A percentile compares a stretch with the other conserved stretches of the same genome.
Evolutionary conservation across 208 protist species (phyloP).

Genomic region (Trypanosoma mega): DNA sequence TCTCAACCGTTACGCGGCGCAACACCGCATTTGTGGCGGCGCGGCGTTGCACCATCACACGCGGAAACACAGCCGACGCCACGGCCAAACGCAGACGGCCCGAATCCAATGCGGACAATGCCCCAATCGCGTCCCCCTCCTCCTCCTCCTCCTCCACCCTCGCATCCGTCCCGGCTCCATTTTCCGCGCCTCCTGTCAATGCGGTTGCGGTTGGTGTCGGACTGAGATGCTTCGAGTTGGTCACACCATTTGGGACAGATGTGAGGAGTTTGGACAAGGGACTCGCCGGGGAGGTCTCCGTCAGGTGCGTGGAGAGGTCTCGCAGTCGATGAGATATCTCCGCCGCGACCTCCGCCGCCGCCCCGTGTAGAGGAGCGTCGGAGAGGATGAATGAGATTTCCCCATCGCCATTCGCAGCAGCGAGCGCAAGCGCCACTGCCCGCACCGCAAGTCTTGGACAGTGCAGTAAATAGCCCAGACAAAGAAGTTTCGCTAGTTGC

Average conservation of each 20-base stretch:
- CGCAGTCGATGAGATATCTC: no score
- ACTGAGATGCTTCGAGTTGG: no score
- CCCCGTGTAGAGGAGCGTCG: no score
- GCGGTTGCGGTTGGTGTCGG: no score
- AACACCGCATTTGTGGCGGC: constrained; percentile 2
- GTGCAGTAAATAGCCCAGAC: constrained; percentile 47
- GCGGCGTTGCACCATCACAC: constrained; percentile 17
- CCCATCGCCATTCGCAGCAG: not conserved
- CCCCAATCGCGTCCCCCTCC: not conserved
- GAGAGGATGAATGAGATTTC: no score
- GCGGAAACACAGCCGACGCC: constrained; percentile 22
- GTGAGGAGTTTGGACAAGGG: no score
- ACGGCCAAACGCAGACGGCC: constrained; percentile 23
- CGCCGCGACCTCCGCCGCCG: no score
- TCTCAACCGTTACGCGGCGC: constrained; percentile 16
- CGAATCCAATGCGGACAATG: not conserved
- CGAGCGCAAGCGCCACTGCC: constrained; percentile 25
- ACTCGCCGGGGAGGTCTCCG: no score
- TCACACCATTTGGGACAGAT: no score
- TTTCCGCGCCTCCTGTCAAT: no score
- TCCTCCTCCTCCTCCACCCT: not conserved
- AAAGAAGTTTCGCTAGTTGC: constrained; percentile 75
- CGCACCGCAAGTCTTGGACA: constrained; percentile 26
- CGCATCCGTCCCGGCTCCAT: no score
- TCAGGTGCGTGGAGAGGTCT: no score